phyloP scores from a whole-genome alignment of 1,284 basidiomycete genomes.

The Fistulina hepatica region DNA sequence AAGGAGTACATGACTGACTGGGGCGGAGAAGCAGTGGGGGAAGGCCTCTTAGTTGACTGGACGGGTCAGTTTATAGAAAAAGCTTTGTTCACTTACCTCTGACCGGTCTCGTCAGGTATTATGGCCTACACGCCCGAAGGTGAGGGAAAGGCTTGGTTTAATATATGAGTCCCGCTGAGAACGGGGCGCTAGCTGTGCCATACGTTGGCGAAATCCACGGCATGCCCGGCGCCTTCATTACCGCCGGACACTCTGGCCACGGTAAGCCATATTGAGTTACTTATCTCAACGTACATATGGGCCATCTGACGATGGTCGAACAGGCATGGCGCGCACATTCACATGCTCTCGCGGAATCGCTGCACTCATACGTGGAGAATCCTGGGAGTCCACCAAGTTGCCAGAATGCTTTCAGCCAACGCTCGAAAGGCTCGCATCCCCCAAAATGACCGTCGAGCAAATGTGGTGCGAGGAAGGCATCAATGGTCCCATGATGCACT shows the following conservation, averaged over 20 bases:
- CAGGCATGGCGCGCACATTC: slow-evolving; percentile 21
- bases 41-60: slow-evolving; percentile 20
- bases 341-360: slow-evolving; percentile 21
- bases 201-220: slow-evolving; percentile 20
- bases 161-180: not conserved
- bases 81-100: not conserved
- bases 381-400: slow-evolving; percentile 18
- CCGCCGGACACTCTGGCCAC: slow-evolving; percentile 21
- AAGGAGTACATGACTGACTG: slow-evolving; percentile 11
- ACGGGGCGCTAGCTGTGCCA: slow-evolving; percentile 14
- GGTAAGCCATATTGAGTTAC: slow-evolving; percentile 10
- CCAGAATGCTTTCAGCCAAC: slow-evolving; percentile 23
- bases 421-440: slow-evolving; percentile 11
- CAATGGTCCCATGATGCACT: not conserved
- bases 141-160: not conserved
- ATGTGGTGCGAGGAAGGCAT: not conserved
- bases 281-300: not conserved
- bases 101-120: slow-evolving; percentile 11
- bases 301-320: not conserved
- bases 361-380: slow-evolving; percentile 15
- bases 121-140: slow-evolving; percentile 21
- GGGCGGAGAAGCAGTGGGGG: slow-evolving; percentile 18
- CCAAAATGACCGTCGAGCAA: slow-evolving; percentile 10
- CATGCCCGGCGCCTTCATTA: slow-evolving; percentile 19
- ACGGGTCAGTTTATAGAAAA: slow-evolving; percentile 14